Evolutionary conservation across 208 protist genomes (phyloP).

Genomic region (Leishmania aethiopica): DNA sequence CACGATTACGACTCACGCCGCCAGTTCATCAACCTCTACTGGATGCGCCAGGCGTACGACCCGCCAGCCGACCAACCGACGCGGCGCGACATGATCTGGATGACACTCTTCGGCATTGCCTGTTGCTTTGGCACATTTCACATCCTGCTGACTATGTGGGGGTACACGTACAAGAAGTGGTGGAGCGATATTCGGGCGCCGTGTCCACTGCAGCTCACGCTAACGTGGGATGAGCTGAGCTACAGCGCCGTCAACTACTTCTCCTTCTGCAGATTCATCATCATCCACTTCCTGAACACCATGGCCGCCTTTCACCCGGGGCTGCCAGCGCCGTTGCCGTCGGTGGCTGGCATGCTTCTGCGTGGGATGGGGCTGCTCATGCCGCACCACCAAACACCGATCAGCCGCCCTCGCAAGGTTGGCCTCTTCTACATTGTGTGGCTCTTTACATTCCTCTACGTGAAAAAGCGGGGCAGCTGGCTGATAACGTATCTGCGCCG

Average conservation of each 20-base stretch:
- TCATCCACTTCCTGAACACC: constrained; percentile 47
- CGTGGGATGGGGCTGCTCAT: constrained; percentile 63
- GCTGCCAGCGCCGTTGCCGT: constrained; percentile 54
- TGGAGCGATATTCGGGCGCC: constrained; percentile 39
- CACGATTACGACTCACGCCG: constrained; percentile 38
- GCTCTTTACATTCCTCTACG: constrained; percentile 18
- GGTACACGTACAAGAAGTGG: constrained; percentile 44
- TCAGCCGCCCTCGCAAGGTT: constrained; percentile 23
- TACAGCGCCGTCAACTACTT: constrained; percentile 68
- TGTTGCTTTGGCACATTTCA: constrained; percentile 38
- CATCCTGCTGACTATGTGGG: constrained; percentile 42
- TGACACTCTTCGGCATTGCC: constrained; percentile 27
- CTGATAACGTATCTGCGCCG: constrained; percentile 15
- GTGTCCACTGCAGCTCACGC: constrained; percentile 54
- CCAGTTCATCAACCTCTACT: constrained; percentile 36
- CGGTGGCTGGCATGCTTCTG: constrained; percentile 43
- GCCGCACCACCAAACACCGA: constrained; percentile 49
- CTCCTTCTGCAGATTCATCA: constrained; percentile 45
- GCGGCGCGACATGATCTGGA: constrained; percentile 37
- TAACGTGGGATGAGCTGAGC: constrained; percentile 71
- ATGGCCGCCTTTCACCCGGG: constrained; percentile 64
- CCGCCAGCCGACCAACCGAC: constrained; percentile 25
- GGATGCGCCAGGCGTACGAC: constrained; percentile 39
- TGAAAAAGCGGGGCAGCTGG: constrained; percentile 1
- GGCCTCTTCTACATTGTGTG: constrained; percentile 36